Evolutionary conservation across 306 rosid genomes (phyloP).

Genomic region (Rosa persica): DNA sequence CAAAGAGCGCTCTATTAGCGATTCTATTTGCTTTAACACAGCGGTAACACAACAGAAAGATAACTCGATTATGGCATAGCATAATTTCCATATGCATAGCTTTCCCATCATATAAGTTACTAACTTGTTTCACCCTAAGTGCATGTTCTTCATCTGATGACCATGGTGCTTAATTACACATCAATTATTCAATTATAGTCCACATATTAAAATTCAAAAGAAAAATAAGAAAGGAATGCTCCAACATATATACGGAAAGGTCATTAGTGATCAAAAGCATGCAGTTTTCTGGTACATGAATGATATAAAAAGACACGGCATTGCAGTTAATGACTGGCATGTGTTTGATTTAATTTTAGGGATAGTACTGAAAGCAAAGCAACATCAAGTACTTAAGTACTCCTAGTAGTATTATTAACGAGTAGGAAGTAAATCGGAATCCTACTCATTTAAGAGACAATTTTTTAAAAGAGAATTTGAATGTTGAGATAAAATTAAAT

Average conservation of each 20-base stretch:
- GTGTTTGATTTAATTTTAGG: constrained; percentile 7
- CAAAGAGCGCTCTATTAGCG: too few relatives aligned
- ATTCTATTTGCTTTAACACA: too few relatives aligned
- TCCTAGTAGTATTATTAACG: not conserved
- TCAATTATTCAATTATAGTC: not conserved
- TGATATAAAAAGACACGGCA: not conserved
- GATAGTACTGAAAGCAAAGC: not conserved
- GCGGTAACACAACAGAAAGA: too few relatives aligned
- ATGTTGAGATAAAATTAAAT: too few relatives aligned
- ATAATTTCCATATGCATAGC: too few relatives aligned
- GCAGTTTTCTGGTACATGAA: not conserved
- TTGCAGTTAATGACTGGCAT: constrained; percentile 5
- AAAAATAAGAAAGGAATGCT: not conserved
- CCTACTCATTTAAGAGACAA: too few relatives aligned
- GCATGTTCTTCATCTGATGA: too few relatives aligned
- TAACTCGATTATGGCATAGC: too few relatives aligned
- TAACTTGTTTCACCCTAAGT: not conserved
- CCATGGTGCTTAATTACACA: too few relatives aligned
- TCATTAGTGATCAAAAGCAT: not conserved
- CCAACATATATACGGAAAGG: not conserved
- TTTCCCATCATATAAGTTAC: not conserved
- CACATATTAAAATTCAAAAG: not conserved
- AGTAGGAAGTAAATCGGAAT: too few relatives aligned
- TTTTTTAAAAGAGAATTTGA: too few relatives aligned
- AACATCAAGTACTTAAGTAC: not conserved